These are phyloP conservation scores for Claviceps lovelessii DNA, from an alignment of 2,329 filamentous ascomycete genomes.

Conservation along the genomic window DNA sequence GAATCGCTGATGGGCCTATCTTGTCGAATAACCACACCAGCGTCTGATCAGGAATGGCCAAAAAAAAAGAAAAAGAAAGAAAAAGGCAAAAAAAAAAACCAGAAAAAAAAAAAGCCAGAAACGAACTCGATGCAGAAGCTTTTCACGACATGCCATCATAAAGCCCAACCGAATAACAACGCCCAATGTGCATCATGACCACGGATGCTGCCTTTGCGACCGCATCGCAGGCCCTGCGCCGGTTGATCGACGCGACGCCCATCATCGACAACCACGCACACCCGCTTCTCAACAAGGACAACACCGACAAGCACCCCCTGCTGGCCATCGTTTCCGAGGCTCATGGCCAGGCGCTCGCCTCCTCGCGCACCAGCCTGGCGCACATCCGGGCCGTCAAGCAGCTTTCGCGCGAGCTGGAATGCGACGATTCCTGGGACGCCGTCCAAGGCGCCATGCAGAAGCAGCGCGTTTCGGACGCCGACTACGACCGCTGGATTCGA, in stretches of 20 bases:
- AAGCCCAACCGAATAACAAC: too few species aligned
- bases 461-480: constrained; percentile 21
- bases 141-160: background rate
- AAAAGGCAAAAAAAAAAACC: background rate
- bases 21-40: too few species aligned
- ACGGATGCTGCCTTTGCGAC: background rate
- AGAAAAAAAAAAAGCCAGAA: background rate
- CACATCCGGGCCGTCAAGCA: constrained; percentile 58
- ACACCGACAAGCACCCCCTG: constrained; percentile 32
- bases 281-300: constrained; percentile 43
- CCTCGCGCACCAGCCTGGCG: constrained; percentile 47
- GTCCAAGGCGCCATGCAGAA: constrained; percentile 30
- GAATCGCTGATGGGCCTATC: too few species aligned
- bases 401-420: constrained; percentile 49
- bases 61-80: background rate
- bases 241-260: constrained; percentile 38
- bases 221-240: constrained; percentile 12
- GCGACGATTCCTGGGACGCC: constrained; percentile 46
- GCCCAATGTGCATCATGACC: too few species aligned
- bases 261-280: constrained; percentile 65
- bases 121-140: too few species aligned
- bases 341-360: constrained; percentile 48
- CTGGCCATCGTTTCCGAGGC: constrained; percentile 60
- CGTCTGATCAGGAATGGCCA: too few species aligned
- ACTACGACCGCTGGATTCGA: constrained; percentile 42